phyloP scores from a whole-genome alignment of 345 rosid species.

The Barbarea vulgaris region DNA sequence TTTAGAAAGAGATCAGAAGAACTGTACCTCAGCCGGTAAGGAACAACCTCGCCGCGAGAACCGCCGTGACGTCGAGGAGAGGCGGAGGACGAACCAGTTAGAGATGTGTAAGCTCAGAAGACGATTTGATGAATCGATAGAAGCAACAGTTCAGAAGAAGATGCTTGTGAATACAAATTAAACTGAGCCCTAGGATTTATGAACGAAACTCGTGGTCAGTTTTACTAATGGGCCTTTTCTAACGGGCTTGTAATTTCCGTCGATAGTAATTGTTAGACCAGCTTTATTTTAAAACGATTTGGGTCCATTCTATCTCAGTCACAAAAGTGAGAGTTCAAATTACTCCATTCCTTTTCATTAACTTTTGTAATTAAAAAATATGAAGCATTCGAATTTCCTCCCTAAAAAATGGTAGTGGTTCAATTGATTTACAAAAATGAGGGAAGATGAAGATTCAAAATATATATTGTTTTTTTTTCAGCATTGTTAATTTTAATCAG shows the following conservation, averaged over 20 bases:
- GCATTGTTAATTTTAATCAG: not conserved
- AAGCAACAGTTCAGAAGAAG: not conserved
- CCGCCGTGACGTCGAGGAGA: constrained; percentile 5
- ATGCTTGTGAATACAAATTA: not conserved
- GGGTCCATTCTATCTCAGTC: not conserved
- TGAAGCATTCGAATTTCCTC: not conserved
- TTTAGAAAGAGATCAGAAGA: constrained; percentile 3
- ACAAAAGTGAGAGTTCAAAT: not conserved
- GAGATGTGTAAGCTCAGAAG: constrained; percentile 8
- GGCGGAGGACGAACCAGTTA: not conserved
- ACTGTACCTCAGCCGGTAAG: constrained; percentile 31
- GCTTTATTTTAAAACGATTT: not conserved
- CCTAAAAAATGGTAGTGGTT: not conserved
- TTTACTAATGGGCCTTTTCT: constrained; percentile 15
- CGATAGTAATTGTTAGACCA: not conserved
- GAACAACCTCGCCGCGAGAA: constrained; percentile 1
- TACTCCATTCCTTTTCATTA: not conserved
- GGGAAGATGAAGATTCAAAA: not conserved
- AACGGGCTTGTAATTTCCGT: constrained; percentile 5
- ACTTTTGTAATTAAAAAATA: no score
- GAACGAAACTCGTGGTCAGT: not conserved
- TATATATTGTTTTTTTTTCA: not conserved
- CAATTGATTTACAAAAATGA: not conserved
- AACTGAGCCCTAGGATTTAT: constrained; percentile 27
- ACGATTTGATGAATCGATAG: constrained; percentile 16